These are phyloP conservation scores for Cladosporium sp. DNA, from an alignment of 2,329 filamentous ascomycete genomes.

Conservation along the genomic window DNA sequence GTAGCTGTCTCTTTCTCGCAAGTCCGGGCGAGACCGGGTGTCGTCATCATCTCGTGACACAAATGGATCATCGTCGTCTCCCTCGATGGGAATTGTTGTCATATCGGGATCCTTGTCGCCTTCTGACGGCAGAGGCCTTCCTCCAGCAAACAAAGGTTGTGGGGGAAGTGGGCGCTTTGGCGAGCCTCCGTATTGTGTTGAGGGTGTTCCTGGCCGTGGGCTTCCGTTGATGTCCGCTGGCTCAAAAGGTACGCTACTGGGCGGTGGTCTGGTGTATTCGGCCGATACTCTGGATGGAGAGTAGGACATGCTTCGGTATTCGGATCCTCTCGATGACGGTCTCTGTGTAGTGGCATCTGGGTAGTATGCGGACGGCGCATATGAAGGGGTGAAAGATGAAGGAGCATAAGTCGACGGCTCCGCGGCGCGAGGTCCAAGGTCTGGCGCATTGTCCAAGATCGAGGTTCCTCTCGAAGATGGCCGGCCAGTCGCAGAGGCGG, in stretches of 20 bases:
- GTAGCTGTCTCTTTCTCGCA: slow-evolving; percentile 62
- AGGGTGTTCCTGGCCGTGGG: slow-evolving; percentile 84
- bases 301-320: slow-evolving; percentile 50
- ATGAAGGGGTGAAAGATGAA: slow-evolving; percentile 2
- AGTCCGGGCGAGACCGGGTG: slow-evolving; percentile 47
- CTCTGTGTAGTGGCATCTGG: slow-evolving; percentile 46
- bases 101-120: slow-evolving; percentile 48
- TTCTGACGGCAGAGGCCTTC: slow-evolving; percentile 43
- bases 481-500: slow-evolving; percentile 38
- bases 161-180: slow-evolving; percentile 83
- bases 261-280: slow-evolving; percentile 69
- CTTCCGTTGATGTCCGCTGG: slow-evolving; percentile 84
- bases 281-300: slow-evolving; percentile 50
- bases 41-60: slow-evolving; percentile 56
- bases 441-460: slow-evolving; percentile 47
- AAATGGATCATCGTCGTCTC: slow-evolving; percentile 59
- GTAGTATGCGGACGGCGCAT: slow-evolving; percentile 8
- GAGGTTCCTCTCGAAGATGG: slow-evolving; percentile 47
- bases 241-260: slow-evolving; percentile 72
- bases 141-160: slow-evolving; percentile 73
- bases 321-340: slow-evolving; percentile 49
- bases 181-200: slow-evolving; percentile 82
- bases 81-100: slow-evolving; percentile 65
- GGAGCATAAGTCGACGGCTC: slow-evolving; percentile 59
- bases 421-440: slow-evolving; percentile 53